A percentile compares a stretch with the other conserved stretches of the same genome.
These are phyloP conservation scores for Sugiyamaella marilandica DNA, from an alignment of 805 yeast species.

Conservation along the genomic window DNA sequence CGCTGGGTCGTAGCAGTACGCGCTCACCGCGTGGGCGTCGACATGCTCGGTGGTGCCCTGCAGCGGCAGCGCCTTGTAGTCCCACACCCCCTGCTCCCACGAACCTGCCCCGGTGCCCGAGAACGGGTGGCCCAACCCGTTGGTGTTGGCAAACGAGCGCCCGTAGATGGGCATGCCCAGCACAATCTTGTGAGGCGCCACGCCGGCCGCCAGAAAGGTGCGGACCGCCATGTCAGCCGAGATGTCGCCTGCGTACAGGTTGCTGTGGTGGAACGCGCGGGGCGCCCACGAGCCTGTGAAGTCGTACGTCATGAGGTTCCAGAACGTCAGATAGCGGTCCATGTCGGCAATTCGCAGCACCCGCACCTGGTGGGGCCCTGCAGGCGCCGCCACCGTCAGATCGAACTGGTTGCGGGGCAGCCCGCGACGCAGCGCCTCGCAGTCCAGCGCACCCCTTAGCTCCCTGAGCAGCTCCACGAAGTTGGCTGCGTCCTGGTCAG, in stretches of 20 bases:
- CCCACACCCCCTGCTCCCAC: constrained; percentile 49
- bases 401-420: constrained; percentile 35
- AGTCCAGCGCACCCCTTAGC: constrained; percentile 40
- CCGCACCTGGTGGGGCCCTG: constrained; percentile 44
- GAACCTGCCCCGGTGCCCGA: constrained; percentile 40
- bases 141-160: constrained; percentile 43
- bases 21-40: constrained; percentile 52
- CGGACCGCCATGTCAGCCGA: constrained; percentile 48
- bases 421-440: constrained; percentile 32
- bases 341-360: constrained; percentile 47
- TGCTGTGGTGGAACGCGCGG: constrained; percentile 62
- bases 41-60: constrained; percentile 41
- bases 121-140: constrained; percentile 42
- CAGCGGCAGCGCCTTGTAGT: constrained; percentile 53
- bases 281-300: constrained; percentile 74
- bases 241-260: constrained; percentile 47
- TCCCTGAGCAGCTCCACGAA: constrained; percentile 42
- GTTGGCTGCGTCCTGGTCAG: constrained; percentile 40
- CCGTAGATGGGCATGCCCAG: constrained; percentile 92
- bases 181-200: constrained; percentile 49
- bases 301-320: constrained; percentile 93
- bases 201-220: constrained; percentile 40
- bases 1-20: constrained; percentile 44
- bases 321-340: constrained; percentile 55
- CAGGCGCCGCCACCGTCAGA: constrained; percentile 76